Conservation (phyloP, 169 alveolate species). For the Babesia ovata region DNA sequence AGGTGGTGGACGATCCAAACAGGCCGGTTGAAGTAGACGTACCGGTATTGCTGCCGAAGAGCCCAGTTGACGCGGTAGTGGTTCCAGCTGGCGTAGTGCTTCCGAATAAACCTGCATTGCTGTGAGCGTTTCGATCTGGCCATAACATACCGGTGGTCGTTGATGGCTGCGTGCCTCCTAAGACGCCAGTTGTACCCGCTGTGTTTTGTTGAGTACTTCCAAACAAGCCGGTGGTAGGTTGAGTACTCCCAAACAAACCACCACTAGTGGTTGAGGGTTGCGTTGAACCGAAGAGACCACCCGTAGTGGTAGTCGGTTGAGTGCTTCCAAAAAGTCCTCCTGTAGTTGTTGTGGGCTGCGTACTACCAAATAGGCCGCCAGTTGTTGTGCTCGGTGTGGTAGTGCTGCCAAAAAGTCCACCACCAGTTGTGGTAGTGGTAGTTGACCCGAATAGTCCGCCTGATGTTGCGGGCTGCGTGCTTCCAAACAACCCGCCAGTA, state of each 20-base stretch:
- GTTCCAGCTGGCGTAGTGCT: slow-evolving; percentile 14
- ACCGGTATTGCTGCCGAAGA: slow-evolving; percentile 44
- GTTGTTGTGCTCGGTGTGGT: slow-evolving; percentile 10
- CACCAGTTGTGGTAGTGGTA: slow-evolving; percentile 21
- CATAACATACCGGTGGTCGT: background rate
- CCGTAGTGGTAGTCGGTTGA: slow-evolving; percentile 6
- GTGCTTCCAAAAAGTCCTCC: slow-evolving; percentile 47
- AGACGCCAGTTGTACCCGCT: slow-evolving; percentile 23
- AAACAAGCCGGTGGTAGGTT: slow-evolving; percentile 41
- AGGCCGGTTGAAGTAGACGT: slow-evolving; percentile 38
- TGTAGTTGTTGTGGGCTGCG: slow-evolving; percentile 12
- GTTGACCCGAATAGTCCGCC: slow-evolving; percentile 48
- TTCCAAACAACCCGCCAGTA: slow-evolving; percentile 54
- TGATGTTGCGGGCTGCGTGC: slow-evolving; percentile 19
- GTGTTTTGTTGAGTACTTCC: slow-evolving; percentile 35
- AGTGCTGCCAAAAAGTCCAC: slow-evolving; percentile 43
- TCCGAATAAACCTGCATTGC: slow-evolving; percentile 35
- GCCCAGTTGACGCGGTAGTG: slow-evolving; percentile 36
- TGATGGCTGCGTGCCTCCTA: slow-evolving; percentile 19
- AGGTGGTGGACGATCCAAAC: slow-evolving; percentile 41
- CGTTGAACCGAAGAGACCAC: slow-evolving; percentile 3
- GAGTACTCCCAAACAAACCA: slow-evolving; percentile 5
- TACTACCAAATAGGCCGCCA: slow-evolving; percentile 8
- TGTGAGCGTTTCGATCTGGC: too few species aligned
- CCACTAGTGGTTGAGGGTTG: slow-evolving; percentile 8